Conservation (phyloP, 805 yeast genomes). For the Sungouiozyma ichnusensis region DNA sequence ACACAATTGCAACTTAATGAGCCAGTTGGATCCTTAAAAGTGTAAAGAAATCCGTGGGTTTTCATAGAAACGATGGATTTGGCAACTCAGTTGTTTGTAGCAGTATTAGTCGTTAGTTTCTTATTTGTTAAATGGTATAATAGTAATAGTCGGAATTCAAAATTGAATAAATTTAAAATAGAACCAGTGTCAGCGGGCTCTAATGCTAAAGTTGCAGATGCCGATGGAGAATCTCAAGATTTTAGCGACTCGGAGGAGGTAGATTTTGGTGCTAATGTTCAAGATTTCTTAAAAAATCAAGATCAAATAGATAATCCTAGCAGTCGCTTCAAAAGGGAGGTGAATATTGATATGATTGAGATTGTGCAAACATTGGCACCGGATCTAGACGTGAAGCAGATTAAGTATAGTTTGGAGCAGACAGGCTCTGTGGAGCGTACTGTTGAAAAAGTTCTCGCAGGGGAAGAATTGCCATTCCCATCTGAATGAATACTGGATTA, state of each 20-base stretch:
- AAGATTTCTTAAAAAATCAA: constrained; percentile 1
- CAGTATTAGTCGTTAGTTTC: constrained; percentile 35
- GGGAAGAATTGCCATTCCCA: constrained; percentile 50
- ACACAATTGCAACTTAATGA: too few relatives aligned
- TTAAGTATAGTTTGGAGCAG: constrained; percentile 58
- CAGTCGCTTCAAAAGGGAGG: constrained; percentile 29
- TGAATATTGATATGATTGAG: constrained; percentile 68
- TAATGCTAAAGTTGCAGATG: not conserved
- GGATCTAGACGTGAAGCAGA: constrained; percentile 53
- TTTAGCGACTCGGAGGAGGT: constrained; percentile 1
- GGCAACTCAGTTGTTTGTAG: constrained; percentile 5
- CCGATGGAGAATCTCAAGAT: constrained; percentile 1
- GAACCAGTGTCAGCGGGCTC: constrained; percentile 1
- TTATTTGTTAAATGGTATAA: constrained; percentile 55
- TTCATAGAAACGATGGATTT: constrained; percentile 45
- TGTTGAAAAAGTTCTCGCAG: constrained; percentile 53
- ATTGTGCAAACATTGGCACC: constrained; percentile 82
- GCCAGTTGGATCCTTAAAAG: too few relatives aligned
- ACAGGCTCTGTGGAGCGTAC: constrained; percentile 79
- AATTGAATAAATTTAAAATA: constrained; percentile 11
- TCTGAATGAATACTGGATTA: too few relatives aligned
- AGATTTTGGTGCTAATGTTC: not conserved
- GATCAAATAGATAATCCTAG: constrained; percentile 1
- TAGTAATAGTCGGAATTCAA: constrained; percentile 39
- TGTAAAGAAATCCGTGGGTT: too few relatives aligned